Base-by-base conservation (phyloP, 495 filamentous ascomycete genomes). In the Aspergillus nanangensis region DNA sequence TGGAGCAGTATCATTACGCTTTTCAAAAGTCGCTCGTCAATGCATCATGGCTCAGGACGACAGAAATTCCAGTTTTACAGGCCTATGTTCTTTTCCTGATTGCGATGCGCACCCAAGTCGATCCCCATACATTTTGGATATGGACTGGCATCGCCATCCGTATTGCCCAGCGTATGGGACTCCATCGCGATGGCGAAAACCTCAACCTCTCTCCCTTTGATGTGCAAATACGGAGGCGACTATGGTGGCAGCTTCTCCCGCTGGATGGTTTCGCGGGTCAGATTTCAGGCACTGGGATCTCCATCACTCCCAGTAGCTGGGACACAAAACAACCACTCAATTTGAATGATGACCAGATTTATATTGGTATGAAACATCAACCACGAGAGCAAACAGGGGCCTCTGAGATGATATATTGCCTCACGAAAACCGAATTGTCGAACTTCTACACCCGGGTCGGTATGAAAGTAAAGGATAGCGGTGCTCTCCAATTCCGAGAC, bases 331-430 rank as follows among this genome's bases (percentile, higher is more conserved):
- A 69, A 36, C 77, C 76, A 0, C 62, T 75, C 25, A 81, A 81
- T 45, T 69, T 80, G 47, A 78, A 81, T 52, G 77, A 81, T 39
- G 64, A 71, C 24, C 75, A 80, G 53, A 60, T 81, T 25, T 72
- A 69, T 47, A 52, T 73, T 9, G 62, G 51, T 2, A 62, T 62
- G 55, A 47, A 48, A 10, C 33, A 56, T 19, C 27, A 22, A 9
- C 48, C 48, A 1, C n/a, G 24, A 5, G 71, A 81, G 25, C 74
- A 80, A 23, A 59, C 57, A 19, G 81, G 80, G 14, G 72, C 77
- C 1, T 88, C 87, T 3, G 86, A 92, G 44, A 86, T 90, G 82
- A 85, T 86, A 1, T 91, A 92, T 55, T 82, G 79, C 44, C 63
- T 93, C 13, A 79, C 86, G 7, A 75, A 81, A 8, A 81, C 72